Evolutionary conservation across 2,329 filamentous ascomycete species (phyloP).

Genomic region (Penicillium crustosum): DNA sequence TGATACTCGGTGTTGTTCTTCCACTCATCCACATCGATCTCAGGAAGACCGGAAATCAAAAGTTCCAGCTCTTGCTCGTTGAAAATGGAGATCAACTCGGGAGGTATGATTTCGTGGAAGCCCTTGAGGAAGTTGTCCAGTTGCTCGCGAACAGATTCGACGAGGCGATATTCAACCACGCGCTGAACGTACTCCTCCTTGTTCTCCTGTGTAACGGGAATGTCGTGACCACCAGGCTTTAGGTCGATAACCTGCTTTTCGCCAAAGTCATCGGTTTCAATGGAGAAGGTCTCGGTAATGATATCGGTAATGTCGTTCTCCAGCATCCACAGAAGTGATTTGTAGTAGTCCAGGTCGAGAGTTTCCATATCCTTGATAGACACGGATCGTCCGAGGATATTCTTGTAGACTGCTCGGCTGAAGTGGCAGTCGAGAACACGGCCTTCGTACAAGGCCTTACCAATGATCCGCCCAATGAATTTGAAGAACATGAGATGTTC

Average conservation of each 20-base stretch:
- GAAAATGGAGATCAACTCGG: slow-evolving; percentile 93
- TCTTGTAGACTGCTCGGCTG: slow-evolving; percentile 97
- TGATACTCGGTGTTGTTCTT: slow-evolving; percentile 99
- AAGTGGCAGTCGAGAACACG: slow-evolving; percentile 98
- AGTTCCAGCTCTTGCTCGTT: slow-evolving; percentile 97
- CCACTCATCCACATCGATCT: slow-evolving; percentile 98
- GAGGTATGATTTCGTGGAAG: slow-evolving; percentile 97
- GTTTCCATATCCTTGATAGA: slow-evolving; percentile 99
- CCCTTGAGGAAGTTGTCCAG: slow-evolving; percentile 86
- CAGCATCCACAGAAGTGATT: slow-evolving; percentile 96
- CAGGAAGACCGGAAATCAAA: slow-evolving; percentile 91
- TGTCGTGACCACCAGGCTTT: slow-evolving; percentile 81
- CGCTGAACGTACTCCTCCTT: slow-evolving; percentile 96
- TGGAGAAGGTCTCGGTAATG: slow-evolving; percentile 92
- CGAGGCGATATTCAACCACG: slow-evolving; percentile 89
- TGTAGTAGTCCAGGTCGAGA: slow-evolving; percentile 97
- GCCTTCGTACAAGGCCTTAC: slow-evolving; percentile 95
- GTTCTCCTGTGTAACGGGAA: slow-evolving; percentile 94
- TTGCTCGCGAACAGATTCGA: slow-evolving; percentile 89
- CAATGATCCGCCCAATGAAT: slow-evolving; percentile 97
- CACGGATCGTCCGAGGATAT: slow-evolving; percentile 89
- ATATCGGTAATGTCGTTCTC: slow-evolving; percentile 98
- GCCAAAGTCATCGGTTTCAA: slow-evolving; percentile 92
- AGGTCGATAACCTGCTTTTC: slow-evolving; percentile 85
- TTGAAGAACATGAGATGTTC: slow-evolving; percentile 99